Evolutionary conservation across 345 rosid genomes (phyloP), one percentile per base, ranked within the genome.

Genomic region (Jatropha curcas): DNA sequence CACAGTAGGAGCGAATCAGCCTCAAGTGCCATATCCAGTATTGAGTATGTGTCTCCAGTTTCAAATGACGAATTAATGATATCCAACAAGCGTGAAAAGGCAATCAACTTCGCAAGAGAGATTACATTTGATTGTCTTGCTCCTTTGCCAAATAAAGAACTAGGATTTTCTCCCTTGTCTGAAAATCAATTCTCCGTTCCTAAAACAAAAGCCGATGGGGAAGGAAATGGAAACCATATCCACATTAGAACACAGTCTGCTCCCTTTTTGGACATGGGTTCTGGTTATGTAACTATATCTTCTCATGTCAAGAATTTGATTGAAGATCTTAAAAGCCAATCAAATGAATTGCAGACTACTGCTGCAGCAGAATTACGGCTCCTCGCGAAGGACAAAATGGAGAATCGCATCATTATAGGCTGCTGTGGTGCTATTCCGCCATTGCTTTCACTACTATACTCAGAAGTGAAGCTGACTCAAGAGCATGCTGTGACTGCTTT

Each of bases 401-500:
- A 89, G 75, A 95, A 92, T 65, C 97, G 98, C 70, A 77, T 74
- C 39, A 79, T 86, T 43, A 84, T 92, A 1, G 98, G 94, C 60
- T 82, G 77, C 20, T 85, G 69, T 17, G 96, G 94, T 71, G 99
- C 93, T 64, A 79, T 92, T 30, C 46, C 74, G 33, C 89, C 91
- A 24, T 84, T 95, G 75, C 84, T 92, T 73, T 82, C 91, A 37
- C 87, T 91, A 69, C 80, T 89, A 46, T 88, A 88, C 82, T 87
- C 97, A 8, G 85, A 87, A 30, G 85, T 83, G 72, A 82, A 82
- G 84, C 60, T 68, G 75, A 86, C 90, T 0, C 99, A 95, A 84
- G 99, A 95, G 80, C 97, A 92, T 24, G 92, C 96, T 31, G 98
- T 91, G 65, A 89, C 97, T 0, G 90, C 99, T 20, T 84, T 95